Evolutionary conservation across 1,284 basidiomycete genomes (phyloP).

Genomic region (Tilletia setariae): DNA sequence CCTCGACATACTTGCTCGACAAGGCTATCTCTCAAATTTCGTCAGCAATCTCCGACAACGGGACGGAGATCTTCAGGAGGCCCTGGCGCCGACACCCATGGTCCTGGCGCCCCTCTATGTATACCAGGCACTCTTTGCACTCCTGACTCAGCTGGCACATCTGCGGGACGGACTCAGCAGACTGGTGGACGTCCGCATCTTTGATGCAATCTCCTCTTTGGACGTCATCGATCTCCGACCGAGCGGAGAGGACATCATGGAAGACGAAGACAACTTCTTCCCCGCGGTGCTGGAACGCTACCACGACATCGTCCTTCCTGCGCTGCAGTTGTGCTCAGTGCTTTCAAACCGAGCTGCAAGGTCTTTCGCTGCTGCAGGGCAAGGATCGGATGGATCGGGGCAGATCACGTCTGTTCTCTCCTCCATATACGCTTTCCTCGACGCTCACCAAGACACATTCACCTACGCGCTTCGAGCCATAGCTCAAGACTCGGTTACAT

Average conservation of each 20-base stretch:
- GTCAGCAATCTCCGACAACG: constrained; percentile 78
- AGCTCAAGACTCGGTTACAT: constrained; percentile 62
- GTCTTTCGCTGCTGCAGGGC: constrained; percentile 65
- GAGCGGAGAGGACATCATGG: constrained; percentile 6
- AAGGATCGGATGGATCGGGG: constrained; percentile 64
- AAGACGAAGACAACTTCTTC: constrained; percentile 71
- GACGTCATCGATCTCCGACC: constrained; percentile 9
- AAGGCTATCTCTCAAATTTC: constrained; percentile 79
- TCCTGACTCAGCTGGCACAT: constrained; percentile 79
- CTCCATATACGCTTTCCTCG: constrained; percentile 65
- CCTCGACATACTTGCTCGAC: constrained; percentile 68
- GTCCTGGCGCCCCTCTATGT: constrained; percentile 88
- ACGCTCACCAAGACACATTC: constrained; percentile 74
- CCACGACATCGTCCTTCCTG: constrained; percentile 76
- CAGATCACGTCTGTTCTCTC: constrained; percentile 23
- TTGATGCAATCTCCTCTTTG: constrained; percentile 67
- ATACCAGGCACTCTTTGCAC: constrained; percentile 87
- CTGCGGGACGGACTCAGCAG: constrained; percentile 78
- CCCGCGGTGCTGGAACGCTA: constrained; percentile 76
- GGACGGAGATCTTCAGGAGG: constrained; percentile 72
- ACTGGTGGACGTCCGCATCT: constrained; percentile 73
- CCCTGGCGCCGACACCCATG: constrained; percentile 86
- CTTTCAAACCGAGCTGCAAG: constrained; percentile 52
- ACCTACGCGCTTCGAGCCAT: constrained; percentile 74
- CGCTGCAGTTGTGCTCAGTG: constrained; percentile 69